phyloP scores from a whole-genome alignment of 345 rosid species.

The Geranium brycei region DNA sequence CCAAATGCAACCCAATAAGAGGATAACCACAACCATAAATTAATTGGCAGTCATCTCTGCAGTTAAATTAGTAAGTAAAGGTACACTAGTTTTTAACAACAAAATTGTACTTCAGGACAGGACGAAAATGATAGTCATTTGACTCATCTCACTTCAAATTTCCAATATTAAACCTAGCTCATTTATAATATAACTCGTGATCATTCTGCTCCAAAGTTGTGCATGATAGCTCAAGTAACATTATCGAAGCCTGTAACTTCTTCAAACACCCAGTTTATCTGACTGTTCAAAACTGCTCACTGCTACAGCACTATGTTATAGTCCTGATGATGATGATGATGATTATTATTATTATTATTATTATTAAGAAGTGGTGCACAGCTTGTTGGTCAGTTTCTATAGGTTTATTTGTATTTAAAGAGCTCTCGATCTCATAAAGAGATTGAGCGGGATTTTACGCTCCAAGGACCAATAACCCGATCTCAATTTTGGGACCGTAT shows the following conservation, averaged over 20 bases:
- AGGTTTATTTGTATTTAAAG: too few relatives aligned
- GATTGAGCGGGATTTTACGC: too few relatives aligned
- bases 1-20: too few relatives aligned
- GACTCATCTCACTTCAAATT: neutral
- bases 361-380: too few relatives aligned
- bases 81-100: neutral
- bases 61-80: neutral
- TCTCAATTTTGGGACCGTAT: too few relatives aligned
- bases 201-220: neutral
- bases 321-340: too few relatives aligned
- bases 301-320: neutral
- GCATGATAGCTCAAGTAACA: neutral
- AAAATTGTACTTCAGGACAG: neutral
- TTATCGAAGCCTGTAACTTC: neutral
- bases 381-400: too few relatives aligned
- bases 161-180: neutral
- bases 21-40: neutral
- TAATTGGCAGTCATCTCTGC: neutral
- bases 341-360: too few relatives aligned
- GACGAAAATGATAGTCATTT: neutral
- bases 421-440: too few relatives aligned
- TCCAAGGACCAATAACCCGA: too few relatives aligned
- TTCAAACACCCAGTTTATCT: neutral
- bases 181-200: neutral
- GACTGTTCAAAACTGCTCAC: neutral